Percentiles rank a stretch among this genome's conserved stretches.
These are phyloP conservation scores for Aphanomyces cochlioides DNA, from an alignment of 352 stramenopile species.

Conservation along the genomic window DNA sequence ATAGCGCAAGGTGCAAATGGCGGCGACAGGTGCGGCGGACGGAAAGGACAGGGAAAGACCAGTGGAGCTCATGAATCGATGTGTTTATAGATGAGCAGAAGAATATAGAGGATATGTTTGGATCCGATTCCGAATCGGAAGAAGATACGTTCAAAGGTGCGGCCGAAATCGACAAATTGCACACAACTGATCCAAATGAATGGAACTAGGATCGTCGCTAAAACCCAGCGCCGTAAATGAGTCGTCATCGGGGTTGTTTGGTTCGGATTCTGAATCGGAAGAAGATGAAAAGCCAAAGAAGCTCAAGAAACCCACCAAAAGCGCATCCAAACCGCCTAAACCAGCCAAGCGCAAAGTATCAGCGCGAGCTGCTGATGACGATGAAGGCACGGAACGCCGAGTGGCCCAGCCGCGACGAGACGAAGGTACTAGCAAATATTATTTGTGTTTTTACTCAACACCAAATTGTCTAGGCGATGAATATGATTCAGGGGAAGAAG, in stretches of 20 bases:
- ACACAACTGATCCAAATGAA: background rate
- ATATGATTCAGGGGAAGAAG: conserved; percentile 83
- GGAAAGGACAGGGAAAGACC: too few relatives aligned
- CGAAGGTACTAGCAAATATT: conserved; percentile 31
- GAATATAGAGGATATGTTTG: conserved; percentile 23
- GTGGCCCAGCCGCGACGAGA: background rate
- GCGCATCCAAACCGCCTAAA: conserved; percentile 44
- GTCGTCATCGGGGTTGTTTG: conserved; percentile 53
- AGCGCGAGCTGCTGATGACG: background rate
- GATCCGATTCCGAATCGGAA: conserved; percentile 24
- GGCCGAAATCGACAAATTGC: background rate
- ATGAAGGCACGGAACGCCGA: background rate
- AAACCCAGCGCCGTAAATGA: conserved; percentile 8
- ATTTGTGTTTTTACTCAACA: too few relatives aligned
- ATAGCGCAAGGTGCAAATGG: background rate
- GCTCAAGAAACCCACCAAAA: conserved; percentile 34
- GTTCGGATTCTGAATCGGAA: conserved; percentile 83
- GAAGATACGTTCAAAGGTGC: conserved; percentile 25
- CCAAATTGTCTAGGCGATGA: conserved; percentile 47
- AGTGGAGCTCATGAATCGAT: background rate
- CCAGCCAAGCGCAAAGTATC: conserved; percentile 41
- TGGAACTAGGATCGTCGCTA: background rate
- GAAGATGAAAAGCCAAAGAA: conserved; percentile 61
- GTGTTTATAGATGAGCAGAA: conserved; percentile 9
- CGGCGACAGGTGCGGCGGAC: background rate